A percentile compares a stretch with the other conserved stretches of the same genome.
Conservation (phyloP, 352 stramenopile genomes). For the Globisporangium paddicum region DNA sequence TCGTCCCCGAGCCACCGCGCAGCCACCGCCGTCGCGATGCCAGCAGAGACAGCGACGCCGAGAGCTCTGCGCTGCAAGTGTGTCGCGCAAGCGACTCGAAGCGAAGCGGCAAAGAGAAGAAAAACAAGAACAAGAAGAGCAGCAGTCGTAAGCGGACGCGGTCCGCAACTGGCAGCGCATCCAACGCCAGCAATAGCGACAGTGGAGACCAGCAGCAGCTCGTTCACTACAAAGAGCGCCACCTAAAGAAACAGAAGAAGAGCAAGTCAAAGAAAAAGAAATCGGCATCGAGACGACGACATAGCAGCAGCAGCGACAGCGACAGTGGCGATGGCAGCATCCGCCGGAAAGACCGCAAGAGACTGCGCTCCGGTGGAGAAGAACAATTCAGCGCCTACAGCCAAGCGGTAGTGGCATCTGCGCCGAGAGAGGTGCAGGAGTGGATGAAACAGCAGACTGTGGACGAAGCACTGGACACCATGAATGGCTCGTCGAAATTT, state of each 20-base stretch:
- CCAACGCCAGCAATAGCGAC: background rate
- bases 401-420: background rate
- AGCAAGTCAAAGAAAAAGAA: background rate
- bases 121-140: conserved; percentile 33
- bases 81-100: conserved; percentile 24
- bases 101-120: conserved; percentile 30
- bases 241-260: background rate
- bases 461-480: background rate
- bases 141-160: conserved; percentile 5
- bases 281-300: background rate
- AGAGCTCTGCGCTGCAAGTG: conserved; percentile 10
- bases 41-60: background rate
- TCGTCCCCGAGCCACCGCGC: background rate
- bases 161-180: background rate
- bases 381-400: background rate
- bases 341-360: background rate
- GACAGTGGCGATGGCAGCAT: background rate
- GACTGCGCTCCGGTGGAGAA: background rate
- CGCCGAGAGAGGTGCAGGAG: conserved; percentile 6
- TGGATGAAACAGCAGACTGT: conserved; percentile 10
- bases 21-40: background rate
- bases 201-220: background rate
- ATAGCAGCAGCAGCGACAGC: conserved; percentile 3
- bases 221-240: background rate
- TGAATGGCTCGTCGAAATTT: conserved; percentile 22